A percentile compares a stretch with the other conserved stretches of the same genome.
These are phyloP conservation scores for Ceraceosorus bombacis DNA, from an alignment of 1,284 basidiomycete species.

Conservation along the genomic window DNA sequence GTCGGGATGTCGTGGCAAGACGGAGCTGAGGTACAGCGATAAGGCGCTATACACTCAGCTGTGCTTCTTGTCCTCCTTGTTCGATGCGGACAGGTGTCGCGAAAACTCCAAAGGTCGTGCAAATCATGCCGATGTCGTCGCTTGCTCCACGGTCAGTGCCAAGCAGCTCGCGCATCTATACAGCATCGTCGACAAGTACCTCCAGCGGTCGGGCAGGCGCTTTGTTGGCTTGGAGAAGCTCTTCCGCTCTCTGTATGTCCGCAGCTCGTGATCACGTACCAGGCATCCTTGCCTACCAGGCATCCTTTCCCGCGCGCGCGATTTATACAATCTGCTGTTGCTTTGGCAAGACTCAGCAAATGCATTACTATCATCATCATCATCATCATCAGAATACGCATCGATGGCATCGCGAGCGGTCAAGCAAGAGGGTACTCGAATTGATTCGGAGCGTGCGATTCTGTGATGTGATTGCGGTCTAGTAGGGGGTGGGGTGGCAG, in stretches of 20 bases:
- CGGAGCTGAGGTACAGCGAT: conserved; percentile 29
- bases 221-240: conserved; percentile 40
- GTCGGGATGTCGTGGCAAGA: conserved; percentile 29
- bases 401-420: too few relatives aligned
- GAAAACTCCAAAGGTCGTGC: conserved; percentile 11
- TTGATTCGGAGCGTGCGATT: too few relatives aligned
- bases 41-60: conserved; percentile 45
- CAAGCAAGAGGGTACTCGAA: too few relatives aligned
- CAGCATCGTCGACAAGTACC: conserved; percentile 31
- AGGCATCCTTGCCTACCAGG: too few relatives aligned
- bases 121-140: conserved; percentile 21
- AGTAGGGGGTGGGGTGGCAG: too few relatives aligned
- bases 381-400: too few relatives aligned
- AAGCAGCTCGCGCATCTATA: conserved; percentile 6
- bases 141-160: conserved; percentile 13
- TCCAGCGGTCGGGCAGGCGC: conserved; percentile 36
- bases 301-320: too few relatives aligned
- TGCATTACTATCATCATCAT: too few relatives aligned
- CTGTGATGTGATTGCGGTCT: too few relatives aligned
- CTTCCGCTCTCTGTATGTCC: conserved; percentile 15
- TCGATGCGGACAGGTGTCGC: conserved; percentile 20
- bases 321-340: too few relatives aligned
- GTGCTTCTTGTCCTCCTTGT: conserved; percentile 36
- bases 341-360: too few relatives aligned
- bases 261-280: neutral